A percentile compares a stretch with the other conserved stretches of the same genome.
phyloP scores from a whole-genome alignment of 371 early-diverging fungal species.

The Mucor velutinosus region DNA sequence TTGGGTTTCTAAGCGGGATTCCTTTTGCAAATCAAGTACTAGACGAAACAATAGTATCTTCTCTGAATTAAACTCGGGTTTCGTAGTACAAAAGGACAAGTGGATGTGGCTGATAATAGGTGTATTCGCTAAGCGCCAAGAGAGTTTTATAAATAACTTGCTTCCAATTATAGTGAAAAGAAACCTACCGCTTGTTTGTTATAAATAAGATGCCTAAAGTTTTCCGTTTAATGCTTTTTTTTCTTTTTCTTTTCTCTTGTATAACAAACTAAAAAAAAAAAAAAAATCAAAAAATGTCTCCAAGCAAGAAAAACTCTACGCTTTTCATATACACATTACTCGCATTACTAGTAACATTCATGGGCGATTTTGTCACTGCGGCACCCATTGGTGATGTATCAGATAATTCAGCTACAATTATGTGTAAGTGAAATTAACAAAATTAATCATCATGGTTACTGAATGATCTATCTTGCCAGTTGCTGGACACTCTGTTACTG shows the following conservation, averaged over 20 bases:
- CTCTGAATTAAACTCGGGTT: neutral
- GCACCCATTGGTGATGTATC: slow-evolving; percentile 20
- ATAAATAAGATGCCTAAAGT: neutral
- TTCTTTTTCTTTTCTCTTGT: neutral
- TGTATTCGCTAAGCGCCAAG: neutral
- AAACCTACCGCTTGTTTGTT: too few relatives aligned
- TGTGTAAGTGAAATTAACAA: slow-evolving; percentile 13
- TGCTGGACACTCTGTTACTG: slow-evolving; percentile 41
- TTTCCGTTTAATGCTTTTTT: slow-evolving; percentile 4
- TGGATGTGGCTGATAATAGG: neutral
- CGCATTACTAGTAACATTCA: slow-evolving; percentile 15
- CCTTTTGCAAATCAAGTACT: too few relatives aligned
- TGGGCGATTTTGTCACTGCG: slow-evolving; percentile 26
- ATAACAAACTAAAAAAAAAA: neutral
- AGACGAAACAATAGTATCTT: neutral
- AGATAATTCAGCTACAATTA: slow-evolving; percentile 13
- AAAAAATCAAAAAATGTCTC: slow-evolving; percentile 10
- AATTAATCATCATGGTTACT: neutral
- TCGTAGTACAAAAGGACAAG: neutral
- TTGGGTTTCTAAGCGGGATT: neutral
- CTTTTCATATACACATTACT: slow-evolving; percentile 17
- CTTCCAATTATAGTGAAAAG: neutral
- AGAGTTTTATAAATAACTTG: neutral
- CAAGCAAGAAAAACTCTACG: slow-evolving; percentile 15
- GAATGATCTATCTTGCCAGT: slow-evolving; percentile 19